Base-by-base conservation (phyloP, 228 moss, liverwort and hornwort genomes). In the Sphagnum fallax region DNA sequence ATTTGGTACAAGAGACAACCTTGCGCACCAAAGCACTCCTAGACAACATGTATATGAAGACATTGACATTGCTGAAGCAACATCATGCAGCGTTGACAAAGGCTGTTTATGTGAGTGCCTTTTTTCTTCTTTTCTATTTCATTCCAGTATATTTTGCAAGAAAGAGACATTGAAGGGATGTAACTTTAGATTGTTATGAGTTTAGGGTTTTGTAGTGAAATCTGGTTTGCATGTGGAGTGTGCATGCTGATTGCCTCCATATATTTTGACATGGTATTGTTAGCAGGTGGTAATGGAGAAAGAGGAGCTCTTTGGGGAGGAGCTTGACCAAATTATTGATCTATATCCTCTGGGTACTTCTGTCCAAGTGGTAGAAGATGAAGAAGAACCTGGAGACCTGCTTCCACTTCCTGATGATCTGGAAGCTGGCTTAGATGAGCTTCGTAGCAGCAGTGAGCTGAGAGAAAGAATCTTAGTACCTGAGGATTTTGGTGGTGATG, bases 221-320 rank as follows among this genome's bases (percentile, higher is more conserved):
- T 64, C 49, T 5, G 49, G 47, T 49, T 18, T 6, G 32, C 32
- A 32, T 32, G 32, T 32, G 32, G 32, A 32, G 32, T 32, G 32
- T 32, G 32, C 32, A 32, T 32, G 32, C 2, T 32, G 32, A 32
- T 32, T 32, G 32, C 32, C 32, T n/a, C 50, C 9, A 14, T 8
- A 32, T 32, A 14, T 47, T 8, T n/a, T n/a, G 4, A 12, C 49
- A 49, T 10, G n/a, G 10, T 61, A 61, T 9, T 9, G 48, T 55
- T 10, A 47, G 64, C 75, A 85, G 85, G 85, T 85, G 8, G 91
- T 98, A 60, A 98, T 98, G 98, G 98, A 98, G 74, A 87, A 82
- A 60, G 98, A 98, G 66, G 98, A 98, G 77, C 68, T 98, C 62
- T 98, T 90, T 61, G 98, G 98, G 70, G 93, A 98, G 67, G 93